Base-by-base conservation (phyloP, 805 yeast genomes). In the Saccharomycopsis fodiens region DNA sequence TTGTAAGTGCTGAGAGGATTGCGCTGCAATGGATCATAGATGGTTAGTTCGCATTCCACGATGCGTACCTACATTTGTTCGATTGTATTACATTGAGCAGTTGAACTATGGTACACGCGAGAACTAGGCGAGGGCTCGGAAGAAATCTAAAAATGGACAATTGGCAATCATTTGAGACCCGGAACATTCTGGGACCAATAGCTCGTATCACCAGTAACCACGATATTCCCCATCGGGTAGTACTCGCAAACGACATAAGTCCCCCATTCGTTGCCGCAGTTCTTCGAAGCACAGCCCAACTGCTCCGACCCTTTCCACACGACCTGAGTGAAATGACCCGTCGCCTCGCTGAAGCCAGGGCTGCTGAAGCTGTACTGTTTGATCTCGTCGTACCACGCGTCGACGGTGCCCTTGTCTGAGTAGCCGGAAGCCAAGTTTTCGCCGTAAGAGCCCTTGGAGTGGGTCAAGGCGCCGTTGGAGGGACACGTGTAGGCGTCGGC, bases 301-400 rank as follows among this genome's bases (percentile, higher is more conserved):
- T 73, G 63, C 6, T 75, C 63, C 35, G 83, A 65, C 5, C 69
- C 55, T 51, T 74, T 74, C 94, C 94, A 84, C 21, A 84, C 74
- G 29, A 82, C 57, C 63, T 84, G 91, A 13, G 91, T 82, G 67
- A 84, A 84, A 59, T 84, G 94, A 46, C 85, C 85, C 15, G 77
- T 73, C 15, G 69, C 69, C 46, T 63, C 68, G 45, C 69, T 69
- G 54, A 63, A 68, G 46, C 76, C 79, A 23, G 79, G 76, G 42
- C 72, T 62, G 39, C 62, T 57, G 64, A 62, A 82, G 61, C 74
- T 65, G 64, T 82, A 84, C 43, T 59, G 49, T 8, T 56, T 46
- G 53, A 79, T 82, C 66, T 84, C 91, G 48, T 67, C 62, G 63
- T 40, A 83, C 93, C 93, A 84, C 35, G 82, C 78, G 50, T 79